Evolutionary conservation across 2,329 filamentous ascomycete genomes (phyloP).

Genomic region (Penicillium hesseltinei): DNA sequence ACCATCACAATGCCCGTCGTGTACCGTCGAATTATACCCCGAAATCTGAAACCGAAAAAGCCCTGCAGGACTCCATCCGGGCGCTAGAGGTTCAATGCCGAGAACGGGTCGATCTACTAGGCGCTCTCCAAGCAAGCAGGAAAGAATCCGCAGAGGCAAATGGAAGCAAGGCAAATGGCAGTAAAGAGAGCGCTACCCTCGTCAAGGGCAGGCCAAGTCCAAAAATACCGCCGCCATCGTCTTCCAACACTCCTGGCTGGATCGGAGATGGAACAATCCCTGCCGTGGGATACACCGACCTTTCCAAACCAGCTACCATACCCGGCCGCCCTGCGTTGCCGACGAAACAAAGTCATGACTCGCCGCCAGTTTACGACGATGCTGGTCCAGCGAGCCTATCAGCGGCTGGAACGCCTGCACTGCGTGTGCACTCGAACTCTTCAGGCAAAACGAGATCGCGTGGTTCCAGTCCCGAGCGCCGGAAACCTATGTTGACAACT

Average conservation of each 20-base stretch:
- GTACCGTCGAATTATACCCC: constrained; percentile 67
- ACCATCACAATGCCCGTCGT: constrained; percentile 77
- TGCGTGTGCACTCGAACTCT: constrained; percentile 31
- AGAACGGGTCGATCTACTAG: constrained; percentile 84
- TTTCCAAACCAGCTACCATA: constrained; percentile 69
- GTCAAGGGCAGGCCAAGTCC: constrained; percentile 29
- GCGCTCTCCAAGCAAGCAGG: constrained; percentile 69
- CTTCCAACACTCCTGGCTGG: constrained; percentile 52
- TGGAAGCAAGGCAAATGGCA: constrained; percentile 21
- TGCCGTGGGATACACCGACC: constrained; percentile 72
- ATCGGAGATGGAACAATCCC: constrained; percentile 81
- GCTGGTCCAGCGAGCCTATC: constrained; percentile 10
- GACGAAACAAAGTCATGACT: constrained; percentile 22
- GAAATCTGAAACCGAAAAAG: constrained; percentile 77
- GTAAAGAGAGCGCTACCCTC: constrained; percentile 23
- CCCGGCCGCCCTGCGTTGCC: constrained; percentile 43
- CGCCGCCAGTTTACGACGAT: constrained; percentile 17
- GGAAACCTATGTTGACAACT: constrained; percentile 58
- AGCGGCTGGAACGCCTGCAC: constrained; percentile 17
- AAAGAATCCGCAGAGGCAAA: constrained; percentile 44
- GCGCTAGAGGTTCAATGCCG: constrained; percentile 89
- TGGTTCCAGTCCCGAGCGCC: constrained; percentile 61
- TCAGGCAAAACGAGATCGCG: constrained; percentile 48
- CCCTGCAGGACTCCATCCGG: constrained; percentile 75
- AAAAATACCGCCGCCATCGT: constrained; percentile 12